Base-by-base conservation (phyloP, 164 flowering plant genomes). In the Tetrastigma voinierianum region DNA sequence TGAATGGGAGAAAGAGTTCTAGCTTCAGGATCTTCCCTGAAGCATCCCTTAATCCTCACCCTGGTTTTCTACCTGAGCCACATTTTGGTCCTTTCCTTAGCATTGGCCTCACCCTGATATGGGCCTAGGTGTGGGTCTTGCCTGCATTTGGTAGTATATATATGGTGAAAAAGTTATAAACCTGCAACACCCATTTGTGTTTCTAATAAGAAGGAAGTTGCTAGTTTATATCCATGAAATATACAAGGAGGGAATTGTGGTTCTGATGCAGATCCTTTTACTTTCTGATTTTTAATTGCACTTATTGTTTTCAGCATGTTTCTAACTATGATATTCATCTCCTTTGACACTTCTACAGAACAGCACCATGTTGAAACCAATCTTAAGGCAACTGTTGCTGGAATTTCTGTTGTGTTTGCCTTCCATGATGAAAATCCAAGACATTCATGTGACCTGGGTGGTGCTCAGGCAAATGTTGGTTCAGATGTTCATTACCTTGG, bases 341-440 rank as follows among this genome's bases (percentile, higher is more conserved):
- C 45, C 13, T 62, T 67, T 67, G 11, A 43, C 45, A 25, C 51
- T 23, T 74, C 24, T 78, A 67, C 98, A 96, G 99, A 84, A 70
- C 90, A 84, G 75, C 84, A 86, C 77, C 90, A 80, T 72, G 77
- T 85, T 64, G 86, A 88, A 78, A 89, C 89, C 46, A 90, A 83
- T 72, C 68, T 93, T 16, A 88, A 73, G 74, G 93, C 87, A 61
- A 75, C 79, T 25, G 17, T 91, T 69, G 73, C 86, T 71, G 87
- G 87, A 60, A 59, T 91, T 64, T 84, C 95, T 51, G 57, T 91
- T 58, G 57, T 81, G 14, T 77, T 93, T 56, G 82, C 83, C 40
- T 85, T 93, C 51, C 62, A 78, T 62, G 95, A 93, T 76, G 95
- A 87, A 70, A 71, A 76, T 61, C 66, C 70, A 61, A 61, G 66